Evolutionary conservation across 805 yeast species (phyloP).

Genomic region (Barnettozyma salicaria): DNA sequence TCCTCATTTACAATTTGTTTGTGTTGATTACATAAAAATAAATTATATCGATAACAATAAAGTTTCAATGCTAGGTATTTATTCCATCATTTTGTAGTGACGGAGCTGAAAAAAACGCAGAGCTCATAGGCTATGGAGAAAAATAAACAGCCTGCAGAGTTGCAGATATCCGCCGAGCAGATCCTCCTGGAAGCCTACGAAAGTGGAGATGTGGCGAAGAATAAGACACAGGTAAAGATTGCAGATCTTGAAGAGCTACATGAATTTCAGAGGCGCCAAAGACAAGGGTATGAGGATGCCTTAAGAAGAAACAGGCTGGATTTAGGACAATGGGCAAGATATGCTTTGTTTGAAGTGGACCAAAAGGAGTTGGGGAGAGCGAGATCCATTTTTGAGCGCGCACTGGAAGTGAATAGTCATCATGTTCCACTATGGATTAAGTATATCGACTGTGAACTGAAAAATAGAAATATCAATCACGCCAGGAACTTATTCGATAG

Average conservation of each 20-base stretch:
- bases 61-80: neutral
- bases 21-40: slow-evolving; percentile 1
- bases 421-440: slow-evolving; percentile 82
- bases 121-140: slow-evolving; percentile 21
- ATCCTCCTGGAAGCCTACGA: slow-evolving; percentile 58
- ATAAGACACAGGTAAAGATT: slow-evolving; percentile 43
- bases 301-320: slow-evolving; percentile 77
- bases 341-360: slow-evolving; percentile 81
- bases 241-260: slow-evolving; percentile 75
- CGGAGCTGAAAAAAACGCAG: neutral
- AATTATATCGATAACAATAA: neutral
- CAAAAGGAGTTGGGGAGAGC: slow-evolving; percentile 77
- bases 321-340: slow-evolving; percentile 84
- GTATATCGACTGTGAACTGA: slow-evolving; percentile 74
- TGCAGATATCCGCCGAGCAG: slow-evolving; percentile 60
- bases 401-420: slow-evolving; percentile 66
- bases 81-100: neutral
- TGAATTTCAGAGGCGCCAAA: slow-evolving; percentile 67
- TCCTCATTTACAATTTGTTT: too few species aligned
- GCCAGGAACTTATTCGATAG: slow-evolving; percentile 82
- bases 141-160: slow-evolving; percentile 40
- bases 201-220: slow-evolving; percentile 34
- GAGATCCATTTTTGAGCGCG: slow-evolving; percentile 83
- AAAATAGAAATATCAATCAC: slow-evolving; percentile 70
- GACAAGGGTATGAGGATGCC: slow-evolving; percentile 84